These are phyloP conservation scores for Spathaspora arborariae DNA, from an alignment of 805 yeast genomes.

Conservation along the genomic window DNA sequence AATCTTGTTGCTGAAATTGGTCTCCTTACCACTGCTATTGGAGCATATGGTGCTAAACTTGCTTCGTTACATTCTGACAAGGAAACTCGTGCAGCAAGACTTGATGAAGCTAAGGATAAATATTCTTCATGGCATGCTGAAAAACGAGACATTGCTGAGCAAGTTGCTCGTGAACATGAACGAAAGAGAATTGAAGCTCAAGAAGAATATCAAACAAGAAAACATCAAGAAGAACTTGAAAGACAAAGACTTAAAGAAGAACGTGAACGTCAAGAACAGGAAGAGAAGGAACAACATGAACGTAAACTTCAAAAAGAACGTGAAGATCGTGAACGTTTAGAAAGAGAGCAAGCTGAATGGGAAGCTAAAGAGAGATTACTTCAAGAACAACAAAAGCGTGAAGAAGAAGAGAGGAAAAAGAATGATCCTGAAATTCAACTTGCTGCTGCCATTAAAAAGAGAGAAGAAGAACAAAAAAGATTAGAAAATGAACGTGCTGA, in stretches of 20 bases:
- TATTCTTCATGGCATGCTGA: slow-evolving; percentile 43
- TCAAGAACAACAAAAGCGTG: slow-evolving; percentile 8
- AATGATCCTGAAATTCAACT: slow-evolving; percentile 17
- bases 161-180: slow-evolving; percentile 31
- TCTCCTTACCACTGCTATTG: slow-evolving; percentile 38
- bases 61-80: slow-evolving; percentile 35
- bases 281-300: slow-evolving; percentile 19
- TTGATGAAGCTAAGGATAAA: slow-evolving; percentile 40
- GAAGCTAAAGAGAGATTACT: slow-evolving; percentile 11
- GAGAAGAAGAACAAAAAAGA: slow-evolving; percentile 24
- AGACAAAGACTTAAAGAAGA: slow-evolving; percentile 35
- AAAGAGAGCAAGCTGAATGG: slow-evolving; percentile 12
- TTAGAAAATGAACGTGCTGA: slow-evolving; percentile 24
- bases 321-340: slow-evolving; percentile 10
- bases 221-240: slow-evolving; percentile 25
- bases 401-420: slow-evolving; percentile 11
- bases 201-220: slow-evolving; percentile 35
- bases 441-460: slow-evolving; percentile 17
- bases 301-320: slow-evolving; percentile 21
- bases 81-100: slow-evolving; percentile 30
- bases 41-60: slow-evolving; percentile 44
- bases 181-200: slow-evolving; percentile 38
- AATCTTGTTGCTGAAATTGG: slow-evolving; percentile 42
- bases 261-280: slow-evolving; percentile 30
- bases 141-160: slow-evolving; percentile 39